phyloP scores from a whole-genome alignment of 208 protist genomes.

The Trypanosoma theileri region DNA sequence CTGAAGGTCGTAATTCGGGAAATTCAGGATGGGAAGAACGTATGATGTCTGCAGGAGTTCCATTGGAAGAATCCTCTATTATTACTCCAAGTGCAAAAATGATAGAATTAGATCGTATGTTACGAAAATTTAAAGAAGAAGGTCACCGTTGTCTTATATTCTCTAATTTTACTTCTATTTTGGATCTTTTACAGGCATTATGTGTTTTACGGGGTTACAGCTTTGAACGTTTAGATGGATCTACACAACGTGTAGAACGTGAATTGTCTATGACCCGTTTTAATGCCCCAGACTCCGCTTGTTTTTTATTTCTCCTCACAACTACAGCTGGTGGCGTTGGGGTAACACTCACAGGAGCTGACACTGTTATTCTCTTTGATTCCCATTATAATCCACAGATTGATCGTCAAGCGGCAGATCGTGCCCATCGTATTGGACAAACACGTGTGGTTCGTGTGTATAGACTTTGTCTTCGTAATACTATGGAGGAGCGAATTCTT shows the following conservation, averaged over 20 bases:
- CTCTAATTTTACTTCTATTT: constrained; percentile 86
- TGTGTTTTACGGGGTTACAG: constrained; percentile 67
- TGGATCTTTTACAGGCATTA: constrained; percentile 86
- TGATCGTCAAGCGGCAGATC: constrained; percentile 96
- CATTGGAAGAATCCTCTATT: constrained; percentile 57
- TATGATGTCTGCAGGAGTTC: constrained; percentile 53
- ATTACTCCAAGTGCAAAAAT: constrained; percentile 91
- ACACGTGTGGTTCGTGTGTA: constrained; percentile 94
- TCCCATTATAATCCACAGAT: constrained; percentile 98
- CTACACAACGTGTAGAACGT: constrained; percentile 78
- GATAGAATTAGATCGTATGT: constrained; percentile 91
- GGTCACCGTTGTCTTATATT: constrained; percentile 91
- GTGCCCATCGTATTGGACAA: constrained; percentile 96
- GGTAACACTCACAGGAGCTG: constrained; percentile 96
- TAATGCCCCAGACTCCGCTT: constrained; percentile 78
- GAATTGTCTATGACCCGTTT: constrained; percentile 94
- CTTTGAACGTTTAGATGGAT: constrained; percentile 86
- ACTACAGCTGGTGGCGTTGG: constrained; percentile 98
- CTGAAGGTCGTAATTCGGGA: constrained; percentile 32
- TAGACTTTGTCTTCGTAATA: constrained; percentile 92
- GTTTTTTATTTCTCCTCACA: constrained; percentile 97
- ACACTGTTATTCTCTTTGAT: constrained; percentile 97
- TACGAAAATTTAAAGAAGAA: constrained; percentile 73
- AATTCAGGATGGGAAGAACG: constrained; percentile 37
- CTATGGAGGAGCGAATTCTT: constrained; percentile 95